Percentiles rank a stretch among this genome's conserved stretches.
Conservation (phyloP, 352 stramenopile species). For the Phytophthora pseudosyringae region DNA sequence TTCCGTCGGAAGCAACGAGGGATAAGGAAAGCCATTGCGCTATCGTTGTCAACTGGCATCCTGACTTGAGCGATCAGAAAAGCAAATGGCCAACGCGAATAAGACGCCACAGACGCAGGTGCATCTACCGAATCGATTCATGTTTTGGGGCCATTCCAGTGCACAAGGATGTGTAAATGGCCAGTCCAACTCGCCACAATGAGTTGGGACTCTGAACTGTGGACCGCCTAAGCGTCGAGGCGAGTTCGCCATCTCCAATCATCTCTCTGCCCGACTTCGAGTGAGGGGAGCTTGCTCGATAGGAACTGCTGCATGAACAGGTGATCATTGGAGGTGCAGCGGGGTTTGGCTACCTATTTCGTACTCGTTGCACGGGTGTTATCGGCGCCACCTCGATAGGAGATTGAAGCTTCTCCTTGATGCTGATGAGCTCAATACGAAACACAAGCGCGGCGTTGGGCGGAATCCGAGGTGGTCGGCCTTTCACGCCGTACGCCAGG, state of each 20-base stretch:
- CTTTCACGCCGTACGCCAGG: slow-evolving; percentile 79
- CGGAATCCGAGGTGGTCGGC: slow-evolving; percentile 68
- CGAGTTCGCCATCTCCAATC: background rate
- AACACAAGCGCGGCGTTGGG: slow-evolving; percentile 77
- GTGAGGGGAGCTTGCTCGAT: background rate
- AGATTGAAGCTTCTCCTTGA: slow-evolving; percentile 75
- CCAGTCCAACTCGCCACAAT: slow-evolving; percentile 23
- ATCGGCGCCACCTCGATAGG: slow-evolving; percentile 21
- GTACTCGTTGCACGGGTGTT: slow-evolving; percentile 29
- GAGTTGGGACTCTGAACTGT: slow-evolving; percentile 15
- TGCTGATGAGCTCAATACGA: slow-evolving; percentile 81
- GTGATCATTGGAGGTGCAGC: background rate
- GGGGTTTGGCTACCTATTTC: slow-evolving; percentile 23
- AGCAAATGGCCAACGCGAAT: slow-evolving; percentile 15
- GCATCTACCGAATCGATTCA: slow-evolving; percentile 12
- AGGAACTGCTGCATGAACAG: background rate
- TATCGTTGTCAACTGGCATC: slow-evolving; percentile 14
- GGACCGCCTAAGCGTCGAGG: background rate
- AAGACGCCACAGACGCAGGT: slow-evolving; percentile 1
- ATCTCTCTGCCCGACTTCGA: slow-evolving; percentile 1
- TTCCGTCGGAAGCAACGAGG: slow-evolving; percentile 20
- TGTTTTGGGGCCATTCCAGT: slow-evolving; percentile 4
- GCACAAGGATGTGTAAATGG: slow-evolving; percentile 23
- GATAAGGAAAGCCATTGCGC: slow-evolving; percentile 9
- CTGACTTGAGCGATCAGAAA: slow-evolving; percentile 6